phyloP scores from a whole-genome alignment of 306 rosid genomes.

The Purshia tridentata region DNA sequence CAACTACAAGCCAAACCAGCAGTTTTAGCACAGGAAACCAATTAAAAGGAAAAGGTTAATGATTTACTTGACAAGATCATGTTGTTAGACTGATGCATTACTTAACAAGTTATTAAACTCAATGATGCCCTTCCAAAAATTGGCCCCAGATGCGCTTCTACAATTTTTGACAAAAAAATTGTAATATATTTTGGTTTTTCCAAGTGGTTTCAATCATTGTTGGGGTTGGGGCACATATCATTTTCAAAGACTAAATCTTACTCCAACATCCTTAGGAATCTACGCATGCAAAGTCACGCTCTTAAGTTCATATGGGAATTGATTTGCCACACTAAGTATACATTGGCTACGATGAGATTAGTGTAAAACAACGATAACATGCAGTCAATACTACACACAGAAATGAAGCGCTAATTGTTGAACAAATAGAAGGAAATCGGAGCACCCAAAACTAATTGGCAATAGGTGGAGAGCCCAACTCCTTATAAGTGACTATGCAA shows the following conservation, averaged over 20 bases:
- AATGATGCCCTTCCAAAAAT: background rate
- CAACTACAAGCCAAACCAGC: background rate
- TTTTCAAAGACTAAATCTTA: background rate
- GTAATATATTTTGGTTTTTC: background rate
- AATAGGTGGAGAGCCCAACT: no score
- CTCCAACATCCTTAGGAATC: background rate
- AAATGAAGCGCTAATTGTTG: background rate
- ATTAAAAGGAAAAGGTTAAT: background rate
- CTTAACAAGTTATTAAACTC: background rate
- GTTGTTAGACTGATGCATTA: background rate
- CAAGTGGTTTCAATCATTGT: background rate
- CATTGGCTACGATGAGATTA: background rate
- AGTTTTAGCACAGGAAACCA: background rate
- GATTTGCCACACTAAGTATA: background rate
- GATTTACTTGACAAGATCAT: slow-evolving; percentile 2
- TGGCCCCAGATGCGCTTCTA: background rate
- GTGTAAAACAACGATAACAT: background rate
- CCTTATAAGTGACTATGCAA: no score
- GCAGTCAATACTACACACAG: background rate
- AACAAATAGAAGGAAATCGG: background rate
- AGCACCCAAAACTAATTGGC: no score
- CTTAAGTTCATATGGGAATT: background rate
- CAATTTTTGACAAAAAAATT: background rate
- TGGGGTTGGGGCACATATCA: background rate
- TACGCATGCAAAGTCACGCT: background rate